Conservation (phyloP, 2,329 filamentous ascomycete genomes). For the Ophiobolus disseminans region DNA sequence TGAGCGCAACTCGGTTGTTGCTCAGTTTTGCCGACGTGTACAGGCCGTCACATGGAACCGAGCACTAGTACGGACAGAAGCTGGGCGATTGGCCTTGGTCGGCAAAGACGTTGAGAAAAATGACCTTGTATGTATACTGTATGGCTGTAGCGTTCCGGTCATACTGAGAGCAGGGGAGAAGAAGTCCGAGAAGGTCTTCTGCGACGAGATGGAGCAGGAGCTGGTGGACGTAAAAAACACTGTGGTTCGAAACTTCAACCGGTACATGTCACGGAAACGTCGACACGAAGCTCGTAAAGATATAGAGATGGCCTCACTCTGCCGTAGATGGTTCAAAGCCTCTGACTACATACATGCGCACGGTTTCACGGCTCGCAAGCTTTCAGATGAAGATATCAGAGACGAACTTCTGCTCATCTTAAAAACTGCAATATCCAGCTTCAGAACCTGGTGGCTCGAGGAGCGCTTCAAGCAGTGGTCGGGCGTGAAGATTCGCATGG, state of each 20-base stretch:
- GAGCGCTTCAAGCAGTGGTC: background rate
- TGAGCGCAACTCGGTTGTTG: constrained; percentile 20
- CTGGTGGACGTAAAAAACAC: background rate
- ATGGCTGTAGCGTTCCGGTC: constrained; percentile 25
- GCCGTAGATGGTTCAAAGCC: constrained; percentile 1
- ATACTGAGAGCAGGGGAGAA: constrained; percentile 10
- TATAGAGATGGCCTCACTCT: background rate
- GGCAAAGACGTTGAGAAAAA: constrained; percentile 11
- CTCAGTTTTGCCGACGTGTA: constrained; percentile 27
- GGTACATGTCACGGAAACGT: background rate
- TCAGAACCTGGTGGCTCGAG: background rate
- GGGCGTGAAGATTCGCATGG: background rate
- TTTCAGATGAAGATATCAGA: background rate
- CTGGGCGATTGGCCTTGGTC: constrained; percentile 18
- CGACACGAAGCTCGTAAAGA: background rate
- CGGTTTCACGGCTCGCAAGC: background rate
- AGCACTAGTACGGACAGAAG: constrained; percentile 19
- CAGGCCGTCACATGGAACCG: constrained; percentile 30
- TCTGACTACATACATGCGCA: background rate
- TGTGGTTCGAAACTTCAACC: background rate
- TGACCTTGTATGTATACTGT: constrained; percentile 26
- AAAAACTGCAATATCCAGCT: background rate
- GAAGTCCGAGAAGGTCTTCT: background rate
- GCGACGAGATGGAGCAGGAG: constrained; percentile 1
- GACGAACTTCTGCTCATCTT: background rate